Base-by-base conservation (phyloP, 257 asterid species). In the Mentha longifolia region DNA sequence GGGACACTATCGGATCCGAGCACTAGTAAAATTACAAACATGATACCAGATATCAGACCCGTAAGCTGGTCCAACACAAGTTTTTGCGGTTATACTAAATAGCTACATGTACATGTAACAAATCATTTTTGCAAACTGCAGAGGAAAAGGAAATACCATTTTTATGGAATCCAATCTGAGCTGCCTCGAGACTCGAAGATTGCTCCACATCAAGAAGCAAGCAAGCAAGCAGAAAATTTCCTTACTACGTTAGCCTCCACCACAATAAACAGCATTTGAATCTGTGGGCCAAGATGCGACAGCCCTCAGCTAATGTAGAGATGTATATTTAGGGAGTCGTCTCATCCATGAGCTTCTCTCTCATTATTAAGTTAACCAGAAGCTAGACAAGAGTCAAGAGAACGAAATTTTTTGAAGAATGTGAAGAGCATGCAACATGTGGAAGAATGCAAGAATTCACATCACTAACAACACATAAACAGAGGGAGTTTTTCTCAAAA, bases 201-300 rank as follows among this genome's bases (percentile, higher is more conserved):
- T 7, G 16, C 61, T 68, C 55, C 65, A 68, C 64, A 14, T 68
- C 63, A 35, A 67, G 63, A n/a, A n/a, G n/a, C n/a, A n/a, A n/a
- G n/a, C n/a, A 19, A 22, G 41, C 47, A 22, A 68, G 28, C 37
- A 67, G 61, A 17, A 5, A 33, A 10, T 8, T 8, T 51, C 72
- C 20, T 16, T 20, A 17, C 39, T 65, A 43, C 0, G n/a, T 67
- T 37, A 54, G 20, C 56, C 45, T 35, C 73, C 63, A 19, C 51
- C 5, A 1, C 3, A 55, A 20, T 41, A 52, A 16, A 64, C 54
- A 19, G 30, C 59, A 8, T 14, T 65, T 47, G 22, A 61, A 45
- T 47, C 71, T 28, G 57, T 25, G 71, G 9, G 45, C 12, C 30
- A 31, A 28, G 30, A 30, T 25, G 46, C 50, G 19, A 20, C 64